Evolutionary conservation across 495 filamentous ascomycete species (phyloP).

Genomic region (Penicillium cosmopolitanum): DNA sequence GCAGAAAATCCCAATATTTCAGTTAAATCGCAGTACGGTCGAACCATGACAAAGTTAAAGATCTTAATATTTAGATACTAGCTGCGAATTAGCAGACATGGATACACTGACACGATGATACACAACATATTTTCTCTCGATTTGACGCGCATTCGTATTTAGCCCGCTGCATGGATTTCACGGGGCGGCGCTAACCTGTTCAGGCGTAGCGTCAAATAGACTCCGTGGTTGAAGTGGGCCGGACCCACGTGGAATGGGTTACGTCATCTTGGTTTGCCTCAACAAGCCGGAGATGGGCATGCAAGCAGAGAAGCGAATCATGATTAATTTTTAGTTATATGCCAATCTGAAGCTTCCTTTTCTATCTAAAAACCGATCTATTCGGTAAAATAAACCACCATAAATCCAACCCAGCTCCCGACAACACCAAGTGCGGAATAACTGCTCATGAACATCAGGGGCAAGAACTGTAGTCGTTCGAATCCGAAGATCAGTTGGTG

Average conservation of each 20-base stretch:
- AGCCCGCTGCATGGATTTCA: constrained; percentile 29
- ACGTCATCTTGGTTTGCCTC: constrained; percentile 27
- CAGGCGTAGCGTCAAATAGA: constrained; percentile 35
- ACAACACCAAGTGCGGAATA: constrained; percentile 96
- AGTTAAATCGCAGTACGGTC: no score
- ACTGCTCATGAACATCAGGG: constrained; percentile 94
- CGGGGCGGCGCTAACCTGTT: constrained; percentile 27
- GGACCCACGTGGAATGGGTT: constrained; percentile 41
- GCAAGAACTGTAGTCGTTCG: constrained; percentile 82
- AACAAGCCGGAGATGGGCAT: not conserved
- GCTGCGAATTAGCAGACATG: not conserved
- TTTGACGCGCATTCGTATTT: constrained; percentile 16
- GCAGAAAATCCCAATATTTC: no score
- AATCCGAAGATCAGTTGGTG: constrained; percentile 81
- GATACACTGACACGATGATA: not conserved
- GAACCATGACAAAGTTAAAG: no score
- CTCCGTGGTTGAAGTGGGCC: constrained; percentile 38
- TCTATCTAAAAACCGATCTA: constrained; percentile 30
- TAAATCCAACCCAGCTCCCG: constrained; percentile 94
- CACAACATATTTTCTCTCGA: not conserved
- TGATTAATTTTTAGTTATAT: not conserved
- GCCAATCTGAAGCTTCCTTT: not conserved
- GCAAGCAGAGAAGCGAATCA: not conserved
- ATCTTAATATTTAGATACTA: no score
- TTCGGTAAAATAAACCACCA: constrained; percentile 87